A percentile compares a stretch with the other conserved stretches of the same genome.
Evolutionary conservation across 164 flowering plant genomes (phyloP).

Genomic region (Buxus sempervirens): DNA sequence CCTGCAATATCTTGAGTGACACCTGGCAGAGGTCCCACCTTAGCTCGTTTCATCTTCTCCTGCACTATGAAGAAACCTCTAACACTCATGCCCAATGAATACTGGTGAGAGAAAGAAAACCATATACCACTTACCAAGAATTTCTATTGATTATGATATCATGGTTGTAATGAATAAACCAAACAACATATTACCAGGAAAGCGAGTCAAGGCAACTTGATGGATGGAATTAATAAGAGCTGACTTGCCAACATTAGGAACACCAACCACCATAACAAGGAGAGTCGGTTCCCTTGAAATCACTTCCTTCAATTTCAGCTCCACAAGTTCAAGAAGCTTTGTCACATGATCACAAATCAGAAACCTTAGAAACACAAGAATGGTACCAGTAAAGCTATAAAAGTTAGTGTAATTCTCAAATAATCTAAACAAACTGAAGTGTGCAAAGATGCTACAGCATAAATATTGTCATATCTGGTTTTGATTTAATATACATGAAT

Average conservation of each 20-base stretch:
- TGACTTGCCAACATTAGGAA: constrained; percentile 97
- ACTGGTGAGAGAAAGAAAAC: not conserved
- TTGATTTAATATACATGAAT: not conserved
- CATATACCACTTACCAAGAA: not conserved
- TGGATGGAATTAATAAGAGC: constrained; percentile 83
- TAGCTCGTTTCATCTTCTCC: constrained; percentile 79
- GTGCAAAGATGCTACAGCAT: not conserved
- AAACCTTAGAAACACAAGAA: constrained; percentile 2
- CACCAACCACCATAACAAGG: constrained; percentile 95
- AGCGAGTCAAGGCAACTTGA: constrained; percentile 70
- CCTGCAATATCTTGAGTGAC: constrained; percentile 99
- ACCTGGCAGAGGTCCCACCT: constrained; percentile 95
- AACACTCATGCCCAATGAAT: constrained; percentile 10
- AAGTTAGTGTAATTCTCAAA: no score
- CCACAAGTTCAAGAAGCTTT: constrained; percentile 83
- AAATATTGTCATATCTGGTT: not conserved
- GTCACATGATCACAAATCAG: constrained; percentile 21
- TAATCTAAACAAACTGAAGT: not conserved
- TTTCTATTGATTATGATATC: not conserved
- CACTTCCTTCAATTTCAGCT: constrained; percentile 77
- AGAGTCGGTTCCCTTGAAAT: constrained; percentile 93
- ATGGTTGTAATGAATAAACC: not conserved
- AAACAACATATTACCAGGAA: constrained; percentile 60
- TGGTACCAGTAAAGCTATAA: not conserved
- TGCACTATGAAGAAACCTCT: constrained; percentile 57